Conservation (phyloP, 495 filamentous ascomycete species). For the Parathielavia hyrcaniae region DNA sequence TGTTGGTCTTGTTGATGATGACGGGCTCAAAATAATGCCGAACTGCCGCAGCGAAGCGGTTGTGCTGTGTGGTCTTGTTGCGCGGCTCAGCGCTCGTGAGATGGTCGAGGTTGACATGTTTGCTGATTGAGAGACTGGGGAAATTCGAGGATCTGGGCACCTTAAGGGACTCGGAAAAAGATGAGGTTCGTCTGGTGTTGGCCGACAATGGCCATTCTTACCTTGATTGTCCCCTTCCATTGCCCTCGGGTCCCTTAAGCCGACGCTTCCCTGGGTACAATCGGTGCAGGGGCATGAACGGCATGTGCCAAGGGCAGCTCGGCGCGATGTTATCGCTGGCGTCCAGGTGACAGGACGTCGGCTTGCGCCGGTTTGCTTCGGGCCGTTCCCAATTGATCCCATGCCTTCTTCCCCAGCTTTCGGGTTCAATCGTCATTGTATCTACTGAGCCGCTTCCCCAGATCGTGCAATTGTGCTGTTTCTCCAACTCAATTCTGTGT, state of each 20-base stretch:
- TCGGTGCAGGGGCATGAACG: not conserved
- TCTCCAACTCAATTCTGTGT: not conserved
- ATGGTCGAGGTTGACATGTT: slow-evolving; percentile 30
- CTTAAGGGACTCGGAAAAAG: too few species aligned
- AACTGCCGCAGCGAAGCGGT: slow-evolving; percentile 7
- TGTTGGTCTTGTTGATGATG: slow-evolving; percentile 18
- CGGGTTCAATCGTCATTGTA: slow-evolving; percentile 4
- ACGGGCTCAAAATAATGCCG: slow-evolving; percentile 3
- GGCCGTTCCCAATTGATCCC: slow-evolving; percentile 21
- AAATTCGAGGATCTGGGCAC: not conserved
- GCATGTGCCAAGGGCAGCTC: slow-evolving; percentile 6
- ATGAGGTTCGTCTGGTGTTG: slow-evolving; percentile 3
- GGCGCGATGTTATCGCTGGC: slow-evolving; percentile 13
- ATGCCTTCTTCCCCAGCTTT: slow-evolving; percentile 5
- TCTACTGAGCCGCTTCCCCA: not conserved
- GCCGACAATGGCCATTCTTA: not conserved
- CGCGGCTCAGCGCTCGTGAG: slow-evolving; percentile 30
- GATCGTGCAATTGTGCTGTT: not conserved
- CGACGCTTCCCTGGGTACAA: slow-evolving; percentile 10
- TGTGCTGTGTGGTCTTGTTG: too few species aligned
- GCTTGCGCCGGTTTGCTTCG: slow-evolving; percentile 35
- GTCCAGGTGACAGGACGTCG: slow-evolving; percentile 17
- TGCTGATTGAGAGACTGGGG: not conserved
- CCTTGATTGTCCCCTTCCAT: not conserved
- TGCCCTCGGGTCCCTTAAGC: slow-evolving; percentile 5